Base-by-base conservation (phyloP, 371 early-diverging fungal genomes). In the Actinomortierella wolfii region DNA sequence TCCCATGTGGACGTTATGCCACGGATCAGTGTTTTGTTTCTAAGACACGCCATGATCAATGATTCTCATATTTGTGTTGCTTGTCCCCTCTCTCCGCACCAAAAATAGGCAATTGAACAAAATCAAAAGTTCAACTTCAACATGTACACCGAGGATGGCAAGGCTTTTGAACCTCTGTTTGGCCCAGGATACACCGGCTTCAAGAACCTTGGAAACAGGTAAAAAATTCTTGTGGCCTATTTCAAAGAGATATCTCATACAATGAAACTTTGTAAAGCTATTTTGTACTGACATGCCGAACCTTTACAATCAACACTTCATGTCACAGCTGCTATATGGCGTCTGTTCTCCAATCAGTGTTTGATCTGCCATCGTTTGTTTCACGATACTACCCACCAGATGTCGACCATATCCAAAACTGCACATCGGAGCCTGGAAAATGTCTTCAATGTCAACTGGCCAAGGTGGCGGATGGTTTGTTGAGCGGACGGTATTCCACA, bases 71-170 rank as follows among this genome's bases (percentile, higher is more conserved):
- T 5, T 13, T 15, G 1, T 34, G n/a, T n/a, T n/a, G n/a, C n/a
- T n/a, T n/a, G n/a, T n/a, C n/a, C n/a, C n/a, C n/a, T n/a, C n/a
- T n/a, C n/a, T n/a, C n/a, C n/a, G n/a, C n/a, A n/a, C n/a, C 34
- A 6, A 34, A 4, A 29, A n/a, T 62, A 86, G 83, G 93, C 97
- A 85, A 70, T 98, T 56, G 98, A 97, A 58, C 94, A 96, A 66
- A 98, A 98, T 69, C 79, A 94, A 57, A 93, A 92, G 78, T 96
- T 96, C 82, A 96, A 97, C 68, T 97, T 97, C 65, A 93, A 91
- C 69, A 98, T 98, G 99, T 90, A 91, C 1, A 95, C 96, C 0
- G 94, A 94, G 41, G 99, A 98, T 70, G 99, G 99, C 49, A 87
- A 91, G 57, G 83, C 87, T 28, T 79, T 96, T 34, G 82, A 84